These are phyloP conservation scores for Pterulicium gracile DNA, from an alignment of 1,284 basidiomycete species.

Conservation along the genomic window DNA sequence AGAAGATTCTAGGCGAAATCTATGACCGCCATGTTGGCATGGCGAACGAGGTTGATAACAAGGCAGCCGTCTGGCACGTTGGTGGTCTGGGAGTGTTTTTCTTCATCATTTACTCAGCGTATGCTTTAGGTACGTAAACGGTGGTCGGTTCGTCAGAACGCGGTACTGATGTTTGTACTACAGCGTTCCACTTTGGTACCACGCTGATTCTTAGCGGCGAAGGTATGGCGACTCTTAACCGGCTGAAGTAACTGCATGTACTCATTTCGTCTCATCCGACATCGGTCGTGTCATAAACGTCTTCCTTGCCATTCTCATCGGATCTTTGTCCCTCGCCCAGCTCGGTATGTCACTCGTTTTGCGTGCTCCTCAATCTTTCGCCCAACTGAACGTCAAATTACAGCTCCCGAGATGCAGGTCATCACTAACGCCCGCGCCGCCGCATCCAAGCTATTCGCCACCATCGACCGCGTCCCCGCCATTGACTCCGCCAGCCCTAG, in stretches of 20 bases:
- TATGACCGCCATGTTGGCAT: conserved; percentile 61
- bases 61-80: conserved; percentile 57
- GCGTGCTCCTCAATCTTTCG: conserved; percentile 15
- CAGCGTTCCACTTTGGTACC: conserved; percentile 74
- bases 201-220: conserved; percentile 64
- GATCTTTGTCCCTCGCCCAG: conserved; percentile 72
- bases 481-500: conserved; percentile 75
- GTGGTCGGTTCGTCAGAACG: background rate
- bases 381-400: background rate
- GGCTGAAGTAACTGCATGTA: conserved; percentile 58
- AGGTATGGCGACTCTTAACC: no score
- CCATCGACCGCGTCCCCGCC: conserved; percentile 78
- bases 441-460: conserved; percentile 85
- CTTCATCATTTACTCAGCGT: conserved; percentile 72
- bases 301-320: background rate
- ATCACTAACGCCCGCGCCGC: conserved; percentile 78
- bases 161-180: background rate
- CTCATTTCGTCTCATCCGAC: conserved; percentile 80
- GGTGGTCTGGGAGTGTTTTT: conserved; percentile 63
- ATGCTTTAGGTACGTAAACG: conserved; percentile 43
- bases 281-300: conserved; percentile 47
- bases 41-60: conserved; percentile 51
- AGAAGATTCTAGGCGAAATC: conserved; percentile 49
- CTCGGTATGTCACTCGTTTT: conserved; percentile 78
- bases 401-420: conserved; percentile 28